These are phyloP conservation scores for Pichia sorboxylosa DNA, from an alignment of 1,139 yeast species.

Conservation along the genomic window DNA sequence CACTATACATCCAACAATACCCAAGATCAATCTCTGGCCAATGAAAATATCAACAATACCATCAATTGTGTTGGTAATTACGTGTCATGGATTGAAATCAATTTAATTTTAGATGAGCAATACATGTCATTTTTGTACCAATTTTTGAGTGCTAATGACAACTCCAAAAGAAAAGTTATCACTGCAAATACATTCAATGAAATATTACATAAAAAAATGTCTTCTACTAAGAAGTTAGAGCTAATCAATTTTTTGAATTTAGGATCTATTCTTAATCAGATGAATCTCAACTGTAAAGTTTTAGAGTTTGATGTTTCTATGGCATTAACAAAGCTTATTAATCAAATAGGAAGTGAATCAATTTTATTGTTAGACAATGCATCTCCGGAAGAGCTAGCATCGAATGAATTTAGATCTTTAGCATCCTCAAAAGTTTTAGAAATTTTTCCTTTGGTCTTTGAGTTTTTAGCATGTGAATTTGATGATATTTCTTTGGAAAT, in stretches of 20 bases:
- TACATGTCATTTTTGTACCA: conserved; percentile 54
- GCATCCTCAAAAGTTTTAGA: conserved; percentile 41
- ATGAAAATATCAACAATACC: conserved; percentile 46
- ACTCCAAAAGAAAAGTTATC: conserved; percentile 33
- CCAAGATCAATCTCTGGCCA: conserved; percentile 20
- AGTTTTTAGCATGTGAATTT: conserved; percentile 66
- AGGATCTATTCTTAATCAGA: conserved; percentile 38
- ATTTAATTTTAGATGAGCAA: conserved; percentile 58
- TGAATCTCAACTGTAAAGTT: conserved; percentile 26
- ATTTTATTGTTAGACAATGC: conserved; percentile 51
- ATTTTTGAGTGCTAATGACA: conserved; percentile 37
- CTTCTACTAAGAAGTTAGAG: conserved; percentile 72
- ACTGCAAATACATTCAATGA: conserved; percentile 71
- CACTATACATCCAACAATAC: conserved; percentile 19
- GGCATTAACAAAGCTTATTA: conserved; percentile 67
- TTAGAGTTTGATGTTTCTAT: conserved; percentile 52
- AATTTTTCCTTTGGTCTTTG: conserved; percentile 63
- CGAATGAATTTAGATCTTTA: conserved; percentile 28
- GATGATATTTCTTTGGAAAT: conserved; percentile 83
- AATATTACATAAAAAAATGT: conserved; percentile 85
- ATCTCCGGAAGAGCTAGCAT: conserved; percentile 22
- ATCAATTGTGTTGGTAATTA: conserved; percentile 69
- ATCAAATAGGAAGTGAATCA: conserved; percentile 67
- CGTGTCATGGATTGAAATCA: conserved; percentile 91
- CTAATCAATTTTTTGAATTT: conserved; percentile 60